phyloP scores from a whole-genome alignment of 768 basidiomycete species.

The Auriscalpium microsporum region DNA sequence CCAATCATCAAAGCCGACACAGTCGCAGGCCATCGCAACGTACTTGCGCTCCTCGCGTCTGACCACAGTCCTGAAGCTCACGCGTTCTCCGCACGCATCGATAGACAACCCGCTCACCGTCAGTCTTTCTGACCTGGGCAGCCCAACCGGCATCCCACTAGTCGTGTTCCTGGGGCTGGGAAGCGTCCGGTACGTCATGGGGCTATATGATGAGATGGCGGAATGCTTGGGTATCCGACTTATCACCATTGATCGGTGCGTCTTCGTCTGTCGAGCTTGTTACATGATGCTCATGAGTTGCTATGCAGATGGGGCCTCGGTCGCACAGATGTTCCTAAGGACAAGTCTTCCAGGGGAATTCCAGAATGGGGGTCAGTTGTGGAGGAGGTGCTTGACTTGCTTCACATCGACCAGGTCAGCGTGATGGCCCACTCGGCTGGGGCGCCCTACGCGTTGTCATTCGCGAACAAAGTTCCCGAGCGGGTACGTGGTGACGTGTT shows the following conservation, averaged over 20 bases:
- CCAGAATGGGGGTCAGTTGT: slow-evolving; percentile 88
- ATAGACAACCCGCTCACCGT: slow-evolving; percentile 68
- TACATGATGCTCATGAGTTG: slow-evolving; percentile 1
- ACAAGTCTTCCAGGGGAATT: slow-evolving; percentile 67
- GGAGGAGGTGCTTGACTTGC: slow-evolving; percentile 78
- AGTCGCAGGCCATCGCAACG: slow-evolving; percentile 70
- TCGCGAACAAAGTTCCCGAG: slow-evolving; percentile 64
- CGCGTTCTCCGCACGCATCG: slow-evolving; percentile 72
- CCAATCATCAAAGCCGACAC: slow-evolving; percentile 35
- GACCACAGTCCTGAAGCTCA: slow-evolving; percentile 74
- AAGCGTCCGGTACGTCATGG: slow-evolving; percentile 91
- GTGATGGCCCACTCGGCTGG: slow-evolving; percentile 96
- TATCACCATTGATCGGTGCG: slow-evolving; percentile 88
- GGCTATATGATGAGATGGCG: slow-evolving; percentile 94
- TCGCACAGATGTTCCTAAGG: slow-evolving; percentile 60
- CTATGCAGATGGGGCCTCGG: slow-evolving; percentile 81
- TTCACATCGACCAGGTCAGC: slow-evolving; percentile 72
- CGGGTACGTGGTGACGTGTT: slow-evolving; percentile 81
- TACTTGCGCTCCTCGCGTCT: slow-evolving; percentile 82
- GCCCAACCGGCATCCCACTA: slow-evolving; percentile 76
- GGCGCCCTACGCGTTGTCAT: slow-evolving; percentile 87
- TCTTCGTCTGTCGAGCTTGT: slow-evolving; percentile 1
- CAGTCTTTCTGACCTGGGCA: slow-evolving; percentile 90
- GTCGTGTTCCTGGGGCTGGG: slow-evolving; percentile 91
- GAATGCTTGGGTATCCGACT: slow-evolving; percentile 76